Conservation (phyloP, 805 yeast species). For the Spathaspora hagerdaliae region DNA sequence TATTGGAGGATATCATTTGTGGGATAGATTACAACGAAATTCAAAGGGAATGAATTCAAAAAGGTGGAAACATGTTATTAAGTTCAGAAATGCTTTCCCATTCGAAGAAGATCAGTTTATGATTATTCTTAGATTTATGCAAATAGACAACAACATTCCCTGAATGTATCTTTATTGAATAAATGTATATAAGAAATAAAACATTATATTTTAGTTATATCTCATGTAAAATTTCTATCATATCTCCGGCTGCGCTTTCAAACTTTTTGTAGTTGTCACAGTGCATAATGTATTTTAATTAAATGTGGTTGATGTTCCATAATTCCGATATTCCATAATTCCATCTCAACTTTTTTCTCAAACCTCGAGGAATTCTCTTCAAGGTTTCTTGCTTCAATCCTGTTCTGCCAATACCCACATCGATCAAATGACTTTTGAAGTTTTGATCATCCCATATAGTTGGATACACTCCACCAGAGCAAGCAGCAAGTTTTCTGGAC, state of each 20-base stretch:
- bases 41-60: constrained; percentile 30
- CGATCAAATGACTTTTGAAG: constrained; percentile 17
- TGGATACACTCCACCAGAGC: constrained; percentile 3
- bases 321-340: too few species aligned
- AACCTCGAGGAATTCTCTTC: too few species aligned
- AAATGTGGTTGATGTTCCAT: too few species aligned
- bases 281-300: too few species aligned
- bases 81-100: constrained; percentile 31
- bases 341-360: too few species aligned
- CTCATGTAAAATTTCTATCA: too few species aligned
- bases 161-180: background rate
- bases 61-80: constrained; percentile 40
- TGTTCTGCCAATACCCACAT: background rate
- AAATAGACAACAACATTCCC: constrained; percentile 14
- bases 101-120: constrained; percentile 39
- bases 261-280: too few species aligned
- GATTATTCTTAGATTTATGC: constrained; percentile 32
- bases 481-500: constrained; percentile 3
- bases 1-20: constrained; percentile 38
- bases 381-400: background rate
- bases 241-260: too few species aligned
- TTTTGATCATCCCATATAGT: constrained; percentile 6
- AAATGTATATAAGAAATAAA: too few species aligned
- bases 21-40: constrained; percentile 35
- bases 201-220: too few species aligned